phyloP scores from a whole-genome alignment of 345 rosid species.

The Populus nigra region DNA sequence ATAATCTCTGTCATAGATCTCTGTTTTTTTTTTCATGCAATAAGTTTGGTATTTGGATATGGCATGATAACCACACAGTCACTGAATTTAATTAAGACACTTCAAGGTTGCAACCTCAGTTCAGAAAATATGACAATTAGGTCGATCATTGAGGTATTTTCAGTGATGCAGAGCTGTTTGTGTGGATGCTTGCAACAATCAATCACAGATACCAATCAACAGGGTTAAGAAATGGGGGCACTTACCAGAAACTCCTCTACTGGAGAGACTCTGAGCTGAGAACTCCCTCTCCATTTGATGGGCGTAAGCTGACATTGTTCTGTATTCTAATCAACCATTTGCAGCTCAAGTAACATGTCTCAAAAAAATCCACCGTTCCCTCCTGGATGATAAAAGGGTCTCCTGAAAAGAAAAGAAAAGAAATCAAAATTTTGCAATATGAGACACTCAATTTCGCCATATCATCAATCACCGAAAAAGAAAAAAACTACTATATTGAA shows the following conservation, averaged over 20 bases:
- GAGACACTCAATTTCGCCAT: background rate
- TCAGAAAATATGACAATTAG: too few species aligned
- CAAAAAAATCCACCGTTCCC: conserved; percentile 13
- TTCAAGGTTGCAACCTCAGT: too few species aligned
- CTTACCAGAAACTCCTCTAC: conserved; percentile 71
- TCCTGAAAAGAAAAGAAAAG: conserved; percentile 10
- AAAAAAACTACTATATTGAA: background rate
- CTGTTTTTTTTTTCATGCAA: background rate
- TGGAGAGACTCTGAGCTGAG: conserved; percentile 59
- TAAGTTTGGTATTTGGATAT: background rate
- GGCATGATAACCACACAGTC: background rate
- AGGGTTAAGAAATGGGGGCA: background rate
- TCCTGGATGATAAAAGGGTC: conserved; percentile 25
- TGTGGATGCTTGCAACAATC: background rate
- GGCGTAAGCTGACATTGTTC: conserved; percentile 62
- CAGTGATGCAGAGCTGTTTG: too few species aligned
- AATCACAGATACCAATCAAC: background rate
- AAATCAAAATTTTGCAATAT: background rate
- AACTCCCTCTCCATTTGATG: conserved; percentile 71
- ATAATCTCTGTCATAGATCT: too few species aligned
- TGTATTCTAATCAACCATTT: conserved; percentile 23
- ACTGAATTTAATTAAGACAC: background rate
- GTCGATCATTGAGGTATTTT: too few species aligned
- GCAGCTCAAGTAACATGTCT: conserved; percentile 15
- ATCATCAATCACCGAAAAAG: background rate